Evolutionary conservation across 192 early-diverging fungal species (phyloP), one percentile per base, ranked within the genome.

Genomic region (Piromyces finnis): DNA sequence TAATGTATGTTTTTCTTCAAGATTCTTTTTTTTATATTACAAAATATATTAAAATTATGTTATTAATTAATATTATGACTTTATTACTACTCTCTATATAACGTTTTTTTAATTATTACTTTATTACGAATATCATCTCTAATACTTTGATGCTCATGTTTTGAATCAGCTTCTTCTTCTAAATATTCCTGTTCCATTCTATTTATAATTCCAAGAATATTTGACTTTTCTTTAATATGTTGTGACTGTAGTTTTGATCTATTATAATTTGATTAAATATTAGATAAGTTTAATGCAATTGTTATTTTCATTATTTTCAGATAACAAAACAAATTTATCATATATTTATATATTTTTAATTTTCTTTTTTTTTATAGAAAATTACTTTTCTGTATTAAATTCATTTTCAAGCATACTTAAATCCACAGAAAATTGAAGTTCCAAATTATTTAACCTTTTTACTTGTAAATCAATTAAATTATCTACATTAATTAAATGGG

Each of bases 91-190:
- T n/a, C n/a, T n/a, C n/a, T n/a, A n/a, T n/a, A n/a, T n/a, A n/a
- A n/a, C n/a, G n/a, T n/a, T n/a, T n/a, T n/a, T n/a, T n/a, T n/a
- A n/a, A n/a, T n/a, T 32, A 22, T 82, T 28, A 51, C 29, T 28
- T 89, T 91, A 82, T 91, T 91, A 77, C 88, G 88, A 39, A 91
- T 87, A 83, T 91, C 90, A 79, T 91, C 90, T 79, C 85, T 84
- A 80, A 88, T 77, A 27, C 83, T 85, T 14, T 88, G 88, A 80
- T 90, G 88, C 82, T 91, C 90, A 83, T 91, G 90, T 77, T 84
- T 85, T 29, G 90, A 88, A 84, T 91, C 90, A 0, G 89, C 90
- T 82, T 91, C 90, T 15, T 86, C 84, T 41, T 91, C 90, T 39
- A 85, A 83, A 80, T 87, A 89, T 32, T 90, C 88, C 51, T 86